A percentile compares a stretch with the other conserved stretches of the same genome.
phyloP scores from a whole-genome alignment of 2,329 filamentous ascomycete genomes.

The Sporothrix protearum region DNA sequence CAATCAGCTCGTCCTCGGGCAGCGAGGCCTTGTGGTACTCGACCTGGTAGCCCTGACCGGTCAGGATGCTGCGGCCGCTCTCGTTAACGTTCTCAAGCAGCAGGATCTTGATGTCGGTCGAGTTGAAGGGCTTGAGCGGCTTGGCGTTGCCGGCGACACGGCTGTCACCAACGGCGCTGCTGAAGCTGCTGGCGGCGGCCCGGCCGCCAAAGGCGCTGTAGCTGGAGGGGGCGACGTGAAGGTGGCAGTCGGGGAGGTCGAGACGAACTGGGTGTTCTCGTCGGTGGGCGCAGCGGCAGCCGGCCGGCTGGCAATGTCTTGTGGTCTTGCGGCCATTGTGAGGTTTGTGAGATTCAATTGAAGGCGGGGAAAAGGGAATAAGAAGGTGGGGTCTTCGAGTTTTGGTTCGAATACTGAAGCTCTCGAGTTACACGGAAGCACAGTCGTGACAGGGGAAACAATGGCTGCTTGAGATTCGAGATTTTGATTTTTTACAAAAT shows the following conservation, averaged over 20 bases:
- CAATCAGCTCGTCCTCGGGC: constrained; percentile 87
- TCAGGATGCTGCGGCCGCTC: constrained; percentile 79
- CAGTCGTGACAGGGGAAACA: neutral
- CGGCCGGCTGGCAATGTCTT: constrained; percentile 37
- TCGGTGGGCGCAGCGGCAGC: constrained; percentile 41
- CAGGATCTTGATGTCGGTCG: constrained; percentile 92
- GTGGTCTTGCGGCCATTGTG: constrained; percentile 27
- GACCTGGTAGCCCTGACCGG: constrained; percentile 88
- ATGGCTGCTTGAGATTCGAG: neutral
- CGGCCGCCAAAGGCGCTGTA: constrained; percentile 40
- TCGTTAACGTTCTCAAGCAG: constrained; percentile 94
- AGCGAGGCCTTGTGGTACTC: constrained; percentile 86
- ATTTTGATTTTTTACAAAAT: neutral
- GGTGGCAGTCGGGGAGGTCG: constrained; percentile 68
- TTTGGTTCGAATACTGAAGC: neutral
- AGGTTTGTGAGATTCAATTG: neutral
- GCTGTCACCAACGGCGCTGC: constrained; percentile 39
- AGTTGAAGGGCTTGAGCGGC: constrained; percentile 90
- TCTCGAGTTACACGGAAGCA: neutral
- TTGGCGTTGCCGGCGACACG: constrained; percentile 51
- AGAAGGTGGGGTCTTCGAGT: neutral
- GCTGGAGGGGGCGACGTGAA: constrained; percentile 70
- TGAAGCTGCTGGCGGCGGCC: constrained; percentile 9
- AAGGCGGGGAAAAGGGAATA: neutral
- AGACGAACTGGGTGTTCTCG: constrained; percentile 58